Percentiles rank a stretch among this genome's conserved stretches.
Evolutionary conservation across 2,329 filamentous ascomycete species (phyloP).

Genomic region (Colletotrichum chlorophyti): DNA sequence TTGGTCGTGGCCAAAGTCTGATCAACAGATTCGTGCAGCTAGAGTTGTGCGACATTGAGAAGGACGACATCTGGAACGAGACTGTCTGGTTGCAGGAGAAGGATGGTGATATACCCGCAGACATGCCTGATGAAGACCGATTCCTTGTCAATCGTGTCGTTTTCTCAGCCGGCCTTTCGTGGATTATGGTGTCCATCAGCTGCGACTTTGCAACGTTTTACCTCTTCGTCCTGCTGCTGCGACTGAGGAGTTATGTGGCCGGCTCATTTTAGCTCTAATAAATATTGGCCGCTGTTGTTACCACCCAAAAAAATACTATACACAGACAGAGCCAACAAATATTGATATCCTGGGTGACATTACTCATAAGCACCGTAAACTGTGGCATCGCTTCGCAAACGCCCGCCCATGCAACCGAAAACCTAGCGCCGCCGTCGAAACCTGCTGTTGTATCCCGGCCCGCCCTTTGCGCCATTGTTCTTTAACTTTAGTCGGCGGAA

Average conservation of each 20-base stretch:
- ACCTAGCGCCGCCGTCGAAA: slow-evolving; percentile 58
- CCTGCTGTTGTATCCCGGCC: slow-evolving; percentile 61
- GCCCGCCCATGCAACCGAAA: not conserved
- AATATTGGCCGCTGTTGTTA: not conserved
- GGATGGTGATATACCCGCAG: slow-evolving; percentile 16
- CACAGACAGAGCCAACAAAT: not conserved
- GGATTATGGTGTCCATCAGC: slow-evolving; percentile 27
- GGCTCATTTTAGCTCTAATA: not conserved
- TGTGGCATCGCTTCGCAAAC: slow-evolving; percentile 11
- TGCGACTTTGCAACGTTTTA: slow-evolving; percentile 28
- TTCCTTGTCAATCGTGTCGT: slow-evolving; percentile 11
- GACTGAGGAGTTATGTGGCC: not conserved
- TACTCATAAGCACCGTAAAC: slow-evolving; percentile 8
- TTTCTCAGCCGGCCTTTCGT: slow-evolving; percentile 21
- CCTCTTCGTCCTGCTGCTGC: not conserved
- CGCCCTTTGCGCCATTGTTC: slow-evolving; percentile 68
- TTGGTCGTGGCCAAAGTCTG: slow-evolving; percentile 12
- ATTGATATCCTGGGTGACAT: slow-evolving; percentile 16
- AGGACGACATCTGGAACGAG: slow-evolving; percentile 3
- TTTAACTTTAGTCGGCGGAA: slow-evolving; percentile 71
- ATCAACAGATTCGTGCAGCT: slow-evolving; percentile 15
- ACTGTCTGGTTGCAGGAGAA: slow-evolving; percentile 18
- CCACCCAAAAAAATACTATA: not conserved
- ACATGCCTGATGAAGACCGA: slow-evolving; percentile 1
- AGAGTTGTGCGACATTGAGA: slow-evolving; percentile 3